A percentile compares a stretch with the other conserved stretches of the same genome.
Evolutionary conservation across 306 rosid species (phyloP).

Genomic region (Crataegus laevigata): DNA sequence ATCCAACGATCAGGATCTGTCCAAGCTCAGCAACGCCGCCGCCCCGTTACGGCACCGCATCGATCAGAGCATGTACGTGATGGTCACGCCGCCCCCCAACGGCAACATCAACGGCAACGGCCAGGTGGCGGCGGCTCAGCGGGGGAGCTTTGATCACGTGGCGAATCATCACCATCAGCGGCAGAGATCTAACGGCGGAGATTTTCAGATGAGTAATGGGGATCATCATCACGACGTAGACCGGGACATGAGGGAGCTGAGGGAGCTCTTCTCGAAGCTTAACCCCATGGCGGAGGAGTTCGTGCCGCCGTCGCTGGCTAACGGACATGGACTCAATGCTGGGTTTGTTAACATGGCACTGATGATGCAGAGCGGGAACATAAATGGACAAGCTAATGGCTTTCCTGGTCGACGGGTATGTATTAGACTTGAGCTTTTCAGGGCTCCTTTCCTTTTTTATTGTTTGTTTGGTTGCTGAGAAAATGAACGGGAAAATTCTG

Average conservation of each 20-base stretch:
- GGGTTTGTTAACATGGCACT: constrained; percentile 15
- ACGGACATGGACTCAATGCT: constrained; percentile 15
- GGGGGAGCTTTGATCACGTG: constrained; percentile 16
- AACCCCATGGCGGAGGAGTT: constrained; percentile 40
- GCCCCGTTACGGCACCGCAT: constrained; percentile 10
- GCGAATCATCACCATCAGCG: constrained; percentile 1
- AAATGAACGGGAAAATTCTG: neutral
- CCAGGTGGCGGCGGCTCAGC: neutral
- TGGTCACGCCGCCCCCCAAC: neutral
- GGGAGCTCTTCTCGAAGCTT: constrained; percentile 36
- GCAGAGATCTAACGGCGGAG: constrained; percentile 29
- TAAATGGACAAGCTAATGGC: constrained; percentile 17
- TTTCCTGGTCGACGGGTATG: constrained; percentile 22
- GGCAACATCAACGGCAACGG: neutral
- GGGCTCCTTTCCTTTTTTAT: neutral
- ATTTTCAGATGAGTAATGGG: constrained; percentile 21
- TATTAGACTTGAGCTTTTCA: neutral
- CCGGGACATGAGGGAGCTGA: constrained; percentile 32
- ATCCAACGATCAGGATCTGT: constrained; percentile 31
- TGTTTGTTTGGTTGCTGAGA: neutral
- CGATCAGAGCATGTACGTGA: constrained; percentile 20
- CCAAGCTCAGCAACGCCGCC: constrained; percentile 11
- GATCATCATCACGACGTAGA: constrained; percentile 16
- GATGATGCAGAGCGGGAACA: constrained; percentile 9
- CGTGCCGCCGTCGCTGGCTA: constrained; percentile 29